Evolutionary conservation across 306 rosid species (phyloP), one percentile per base, ranked within the genome.

Genomic region (Adenanthera pavonina): DNA sequence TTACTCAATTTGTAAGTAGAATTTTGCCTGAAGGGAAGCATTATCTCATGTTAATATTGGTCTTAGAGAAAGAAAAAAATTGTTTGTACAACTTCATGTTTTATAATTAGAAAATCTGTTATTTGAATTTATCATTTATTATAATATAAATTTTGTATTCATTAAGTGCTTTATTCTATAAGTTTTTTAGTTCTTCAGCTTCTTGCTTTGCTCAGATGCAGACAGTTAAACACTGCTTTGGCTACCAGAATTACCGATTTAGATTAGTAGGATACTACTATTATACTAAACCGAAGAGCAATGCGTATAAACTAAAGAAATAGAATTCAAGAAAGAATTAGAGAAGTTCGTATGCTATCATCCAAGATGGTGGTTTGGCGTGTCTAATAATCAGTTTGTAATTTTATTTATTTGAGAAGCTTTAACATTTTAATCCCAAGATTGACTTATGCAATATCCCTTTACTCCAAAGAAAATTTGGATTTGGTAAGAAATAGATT

Each of bases 1-100:
- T 34, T 49, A 54, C 34, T 75, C 81, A 74, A 74, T 20, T 60
- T 87, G 88, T 84, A 81, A 81, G 90, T 87, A 87, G 74, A 75
- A 78, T 81, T 87, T 87, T 81, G 84, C 65, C 65, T 48, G 47
- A 56, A 11, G 69, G 40, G 43, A 77, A 43, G 40, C 76, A 64
- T 74, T 53, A 34, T 78, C 78, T 44, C 76, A 48, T 72, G 47
- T 51, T 54, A 60, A 77, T 44, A 52, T 48, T 49, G 75, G 8
- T 56, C 56, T 47, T 38, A 46, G 69, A 20, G 72, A 72, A 67
- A 41, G 76, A 36, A 60, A 80, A 74, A 0, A 57, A 66, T 56
- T 25, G 40, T 30, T 15, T 77, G 81, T 80, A 73, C 44, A 86
- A 60, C 72, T 82, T 83, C 41, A 75, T 19, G 69, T 70, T 49